Base-by-base conservation (phyloP, 2,329 filamentous ascomycete genomes). In the Sporothrix humicola region DNA sequence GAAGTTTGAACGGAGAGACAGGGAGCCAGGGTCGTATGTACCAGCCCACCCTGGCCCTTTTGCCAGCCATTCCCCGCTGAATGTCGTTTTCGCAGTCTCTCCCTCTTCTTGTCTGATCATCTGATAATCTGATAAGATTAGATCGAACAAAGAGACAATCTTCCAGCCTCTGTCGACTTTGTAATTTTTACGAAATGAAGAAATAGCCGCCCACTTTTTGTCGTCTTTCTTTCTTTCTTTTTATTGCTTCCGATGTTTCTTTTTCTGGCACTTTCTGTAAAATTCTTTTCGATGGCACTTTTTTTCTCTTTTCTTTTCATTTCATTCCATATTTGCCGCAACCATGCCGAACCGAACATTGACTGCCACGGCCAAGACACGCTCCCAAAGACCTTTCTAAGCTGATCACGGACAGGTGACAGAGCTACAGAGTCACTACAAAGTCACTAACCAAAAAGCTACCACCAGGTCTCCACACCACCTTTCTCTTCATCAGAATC, bases 61-160 rank as follows among this genome's bases (percentile, higher is more conserved):
- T 56, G 26, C n/a, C 26, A 3, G 58, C 13, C 13, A 23, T 50
- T 31, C 31, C 7, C 31, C 31, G 26, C 9, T 2, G 66, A 12
- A 37, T 20, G 66, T 56, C 66, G 46, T 23, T 44, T 46, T n/a
- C 23, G 23, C 23, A 26, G 23, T 26, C 23, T 26, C 23, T 26
- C 23, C 23, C 23, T 26, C 23, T 26, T 26, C 20, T 48, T 48
- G 63, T 72, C 74, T 72, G 74, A 76, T 76, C 56, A 76, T 77
- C 76, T 75, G 76, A 77, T 77, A 73, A 77, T 77, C 73, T 75
- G 74, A 77, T 75, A 72, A 74, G 59, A 72, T 72, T 48, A 68
- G 48, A 72, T 44, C 7, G 8, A 50, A 66, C 4, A 66, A 42
- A 65, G 10, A 65, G 9, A 42, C 20, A 37, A 37, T 37, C 31